phyloP scores from a whole-genome alignment of 129 eudicot species.

The Helianthus annuus region HanXRQr2.0-SUNRISE NC_035440.2:61970559-61971058 shows the following conservation, averaged over 20 bases:
- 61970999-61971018: slow-evolving; percentile 99
- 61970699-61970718: slow-evolving; percentile 85
- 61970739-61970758: slow-evolving; percentile 8
- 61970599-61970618: slow-evolving; percentile 86
- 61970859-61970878: slow-evolving; percentile 82
- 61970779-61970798: slow-evolving; percentile 22
- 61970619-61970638: slow-evolving; percentile 95
- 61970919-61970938: background rate
- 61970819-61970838: slow-evolving; percentile 85
- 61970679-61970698: slow-evolving; percentile 95
- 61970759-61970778: slow-evolving; percentile 3
- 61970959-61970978: slow-evolving; percentile 18
- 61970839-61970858: slow-evolving; percentile 88
- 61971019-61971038: slow-evolving; percentile 91
- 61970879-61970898: slow-evolving; percentile 43
- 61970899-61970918: background rate
- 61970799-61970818: slow-evolving; percentile 74
- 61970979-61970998: slow-evolving; percentile 91
- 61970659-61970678: slow-evolving; percentile 85
- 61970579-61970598: slow-evolving; percentile 12
- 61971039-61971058: slow-evolving; percentile 96
- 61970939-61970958: background rate
- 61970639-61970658: slow-evolving; percentile 92
- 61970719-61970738: slow-evolving; percentile 25
- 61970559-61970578: background rate